Conservation (phyloP, 2,329 filamentous ascomycete genomes). For the Verticillium tricorpus region DNA sequence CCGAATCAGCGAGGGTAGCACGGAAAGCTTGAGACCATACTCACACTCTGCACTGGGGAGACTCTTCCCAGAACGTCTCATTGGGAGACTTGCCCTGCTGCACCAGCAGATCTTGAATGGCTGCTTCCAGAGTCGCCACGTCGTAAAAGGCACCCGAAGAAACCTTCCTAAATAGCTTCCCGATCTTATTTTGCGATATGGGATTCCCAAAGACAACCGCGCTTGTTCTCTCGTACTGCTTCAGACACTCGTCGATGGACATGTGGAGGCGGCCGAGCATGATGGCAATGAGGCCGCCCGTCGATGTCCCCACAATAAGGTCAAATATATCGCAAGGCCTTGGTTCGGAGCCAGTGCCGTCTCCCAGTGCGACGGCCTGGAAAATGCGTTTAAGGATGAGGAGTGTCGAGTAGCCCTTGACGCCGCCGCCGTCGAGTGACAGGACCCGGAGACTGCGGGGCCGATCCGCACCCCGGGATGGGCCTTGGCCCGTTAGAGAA, state of each 20-base stretch:
- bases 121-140: not conserved
- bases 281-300: not conserved
- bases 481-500: not conserved
- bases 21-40: not conserved
- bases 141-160: not conserved
- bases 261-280: slow-evolving; percentile 1
- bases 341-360: slow-evolving; percentile 9
- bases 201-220: not conserved
- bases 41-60: not conserved
- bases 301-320: slow-evolving; percentile 20
- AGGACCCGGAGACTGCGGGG: slow-evolving; percentile 12
- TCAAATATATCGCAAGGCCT: slow-evolving; percentile 30
- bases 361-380: slow-evolving; percentile 17
- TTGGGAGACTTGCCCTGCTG: not conserved
- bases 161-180: not conserved
- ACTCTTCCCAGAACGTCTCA: not conserved
- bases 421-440: slow-evolving; percentile 26
- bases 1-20: not conserved
- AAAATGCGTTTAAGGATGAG: slow-evolving; percentile 27
- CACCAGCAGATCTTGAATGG: not conserved
- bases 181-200: not conserved
- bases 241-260: not conserved
- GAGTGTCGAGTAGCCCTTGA: slow-evolving; percentile 28
- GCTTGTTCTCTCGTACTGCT: not conserved
- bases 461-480: not conserved